Evolutionary conservation across 2,329 filamentous ascomycete genomes (phyloP), one percentile per base, ranked within the genome.

Genomic region (Clonostachys chloroleuca): DNA sequence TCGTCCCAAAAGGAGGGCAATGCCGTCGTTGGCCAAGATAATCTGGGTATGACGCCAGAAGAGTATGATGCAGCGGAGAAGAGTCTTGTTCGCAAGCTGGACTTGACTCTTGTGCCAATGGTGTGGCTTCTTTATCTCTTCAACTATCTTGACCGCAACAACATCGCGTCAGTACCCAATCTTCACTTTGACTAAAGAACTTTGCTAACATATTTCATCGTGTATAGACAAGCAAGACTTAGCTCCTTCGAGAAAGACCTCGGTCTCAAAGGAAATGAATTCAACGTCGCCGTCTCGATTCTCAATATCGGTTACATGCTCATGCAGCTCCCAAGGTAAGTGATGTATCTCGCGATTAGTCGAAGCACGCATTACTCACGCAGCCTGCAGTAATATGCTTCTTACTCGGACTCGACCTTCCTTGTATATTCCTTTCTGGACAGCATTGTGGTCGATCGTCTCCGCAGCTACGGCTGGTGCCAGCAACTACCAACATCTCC

Each of bases 341-440:
- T 17, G 16, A 33, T 12, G n/a, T 4, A 5, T 2, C 3, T 3
- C 4, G 13, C 3, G 1, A 30, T 9, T 6, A 1, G 34, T 8
- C 9, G 10, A 34, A 30, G n/a, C 42, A 13, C n/a, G 7, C n/a
- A 24, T 17, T 34, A 5, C 1, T 2, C 1, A 13, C 1, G 24
- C 7, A 30, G 24, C 24, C 24, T 9, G 24, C 2, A 51, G 49
- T 30, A 50, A 50, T 43, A 50, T 50, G 49, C 34, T 50, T 14
- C 39, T 24, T 3, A 52, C 51, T 7, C 40, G 48, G 54, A 17
- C 49, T 54, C 59, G 62, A n/a, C 66, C 66, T 0, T 61, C 58
- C n/a, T 52, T 61, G 16, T 70, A 68, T 47, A 63, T 69, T 6
- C 49, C 50, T 16, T 16, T 44, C 16, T 37, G 40, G 24, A 50